Evolutionary conservation across 257 asterid species (phyloP).

Genomic region (Mentha longifolia): DNA sequence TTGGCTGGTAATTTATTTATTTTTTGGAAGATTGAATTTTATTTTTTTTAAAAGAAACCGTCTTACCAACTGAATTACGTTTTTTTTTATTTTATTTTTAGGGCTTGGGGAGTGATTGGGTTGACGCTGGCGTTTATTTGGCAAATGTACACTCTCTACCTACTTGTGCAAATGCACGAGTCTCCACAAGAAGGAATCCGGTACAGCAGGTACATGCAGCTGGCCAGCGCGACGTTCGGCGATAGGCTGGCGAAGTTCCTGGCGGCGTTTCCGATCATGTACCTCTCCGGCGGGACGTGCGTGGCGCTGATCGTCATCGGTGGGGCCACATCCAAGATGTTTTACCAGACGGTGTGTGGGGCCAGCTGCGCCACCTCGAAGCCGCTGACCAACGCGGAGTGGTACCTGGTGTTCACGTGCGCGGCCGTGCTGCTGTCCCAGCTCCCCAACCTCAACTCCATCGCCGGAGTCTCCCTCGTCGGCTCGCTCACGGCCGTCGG

Average conservation of each 20-base stretch:
- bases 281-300: conserved; percentile 88
- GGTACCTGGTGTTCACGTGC: conserved; percentile 87
- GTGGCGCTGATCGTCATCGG: conserved; percentile 82
- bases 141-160: conserved; percentile 81
- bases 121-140: conserved; percentile 75
- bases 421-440: conserved; percentile 81
- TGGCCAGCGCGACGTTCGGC: conserved; percentile 77
- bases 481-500: conserved; percentile 88
- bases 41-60: no score
- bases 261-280: conserved; percentile 64
- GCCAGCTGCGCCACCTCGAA: conserved; percentile 43
- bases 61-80: no score
- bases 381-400: conserved; percentile 70
- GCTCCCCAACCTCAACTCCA: conserved; percentile 89
- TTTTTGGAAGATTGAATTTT: no score
- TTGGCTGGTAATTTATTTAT: no score
- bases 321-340: conserved; percentile 64
- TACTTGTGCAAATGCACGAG: conserved; percentile 87
- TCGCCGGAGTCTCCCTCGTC: conserved; percentile 81
- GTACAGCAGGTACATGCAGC: conserved; percentile 87
- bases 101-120: conserved; percentile 77
- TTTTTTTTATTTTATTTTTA: no score
- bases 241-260: conserved; percentile 48
- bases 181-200: conserved; percentile 72
- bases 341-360: conserved; percentile 74